Base-by-base conservation (phyloP, 495 filamentous ascomycete species). In the Penicillium malachiteum region DNA sequence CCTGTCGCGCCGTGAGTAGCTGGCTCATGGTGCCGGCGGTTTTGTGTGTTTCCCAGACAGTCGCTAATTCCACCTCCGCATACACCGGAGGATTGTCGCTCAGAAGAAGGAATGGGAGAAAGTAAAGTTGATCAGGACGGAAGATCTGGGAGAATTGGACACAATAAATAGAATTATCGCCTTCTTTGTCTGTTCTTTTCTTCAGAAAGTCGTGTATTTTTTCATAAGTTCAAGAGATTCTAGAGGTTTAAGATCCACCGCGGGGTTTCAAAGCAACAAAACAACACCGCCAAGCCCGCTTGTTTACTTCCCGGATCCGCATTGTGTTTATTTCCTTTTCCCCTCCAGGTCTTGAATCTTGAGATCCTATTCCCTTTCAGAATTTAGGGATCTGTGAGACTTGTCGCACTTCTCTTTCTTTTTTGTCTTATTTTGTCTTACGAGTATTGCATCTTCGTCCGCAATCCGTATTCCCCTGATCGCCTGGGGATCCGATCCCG, bases 1-100 rank as follows among this genome's bases (percentile, higher is more conserved):
- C 89, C 79, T 95, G 90, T 60, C 89, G 83, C 50, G 75, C 73
- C 43, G 89, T 91, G 71, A 94, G 78, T 71, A 92, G 77, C 64
- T 87, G 83, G 75, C 83, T 84, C 90, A 92, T 93, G 55, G 45
- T 67, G 55, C 57, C 59, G 58, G 58, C 55, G 55, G 54, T 40
- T 60, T 52, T 65, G 54, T 69, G 60, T 61, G 51, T 60, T 35
- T 57, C 52, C 42, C 54, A 48, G 37, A 39, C 63, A 59, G 54
- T 48, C 49, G 45, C 55, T 50, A 37, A 45, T 50, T 26, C 48
- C 52, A 54, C 57, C 59, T 55, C 62, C 67, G 65, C 64, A 62
- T 62, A 33, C 51, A 59, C 49, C 51, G 54, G 43, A 53, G 54
- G 57, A 2, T 42, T 35, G 54, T 57, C 38, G 50, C 47, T 48